Evolutionary conservation across 371 early-diverging fungal genomes (phyloP).

Genomic region (Thermomucor indicae-seudaticae): DNA sequence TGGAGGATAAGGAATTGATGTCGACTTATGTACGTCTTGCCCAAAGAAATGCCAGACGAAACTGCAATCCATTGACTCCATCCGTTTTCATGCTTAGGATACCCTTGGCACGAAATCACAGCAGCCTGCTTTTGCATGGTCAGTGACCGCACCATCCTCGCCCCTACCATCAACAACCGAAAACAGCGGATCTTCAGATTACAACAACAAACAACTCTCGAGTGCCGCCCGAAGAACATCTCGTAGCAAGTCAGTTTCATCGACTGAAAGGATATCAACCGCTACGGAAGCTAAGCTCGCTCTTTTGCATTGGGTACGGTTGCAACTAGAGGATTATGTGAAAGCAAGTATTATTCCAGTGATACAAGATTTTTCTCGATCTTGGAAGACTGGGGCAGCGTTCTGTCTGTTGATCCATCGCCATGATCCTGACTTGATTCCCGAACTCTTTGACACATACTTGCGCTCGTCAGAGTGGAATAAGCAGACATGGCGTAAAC

Average conservation of each 20-base stretch:
- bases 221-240: slow-evolving; percentile 15
- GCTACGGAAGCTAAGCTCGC: slow-evolving; percentile 47
- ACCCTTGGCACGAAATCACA: neutral
- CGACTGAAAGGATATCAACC: slow-evolving; percentile 1
- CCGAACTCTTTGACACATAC: slow-evolving; percentile 43
- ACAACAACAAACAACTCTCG: slow-evolving; percentile 12
- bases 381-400: slow-evolving; percentile 70
- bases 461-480: slow-evolving; percentile 11
- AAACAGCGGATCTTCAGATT: too few relatives aligned
- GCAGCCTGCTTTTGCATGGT: slow-evolving; percentile 1
- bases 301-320: slow-evolving; percentile 64
- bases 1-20: slow-evolving; percentile 10
- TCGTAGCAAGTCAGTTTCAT: slow-evolving; percentile 3
- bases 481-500: slow-evolving; percentile 23
- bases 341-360: slow-evolving; percentile 44
- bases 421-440: slow-evolving; percentile 58
- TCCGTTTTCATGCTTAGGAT: neutral
- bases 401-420: slow-evolving; percentile 70
- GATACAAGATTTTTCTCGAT: slow-evolving; percentile 61
- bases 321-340: slow-evolving; percentile 55
- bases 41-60: neutral
- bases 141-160: slow-evolving; percentile 1
- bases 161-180: slow-evolving; percentile 2
- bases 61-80: neutral
- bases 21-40: neutral